These are phyloP conservation scores for Urochloa ruziziensis DNA, from an alignment of 176 grass and related monocot species.

Conservation along the genomic window DNA sequence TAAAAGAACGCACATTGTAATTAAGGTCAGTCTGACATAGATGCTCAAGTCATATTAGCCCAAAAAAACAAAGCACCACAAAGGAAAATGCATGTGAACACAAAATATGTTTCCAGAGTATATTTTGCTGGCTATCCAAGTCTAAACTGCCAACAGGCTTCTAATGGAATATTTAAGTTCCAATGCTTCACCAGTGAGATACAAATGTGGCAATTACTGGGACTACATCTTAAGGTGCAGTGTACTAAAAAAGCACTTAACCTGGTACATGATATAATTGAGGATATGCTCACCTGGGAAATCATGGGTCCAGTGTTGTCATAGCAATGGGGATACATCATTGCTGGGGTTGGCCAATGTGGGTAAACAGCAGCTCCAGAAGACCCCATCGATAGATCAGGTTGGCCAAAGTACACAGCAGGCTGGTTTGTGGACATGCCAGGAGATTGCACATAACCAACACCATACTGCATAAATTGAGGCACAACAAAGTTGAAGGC, in stretches of 20 bases:
- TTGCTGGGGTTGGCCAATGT: constrained; percentile 67
- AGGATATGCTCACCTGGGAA: constrained; percentile 57
- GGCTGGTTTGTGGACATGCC: constrained; percentile 70
- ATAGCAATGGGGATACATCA: constrained; percentile 91
- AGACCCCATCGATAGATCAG: constrained; percentile 55
- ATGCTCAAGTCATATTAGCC: not conserved
- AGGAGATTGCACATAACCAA: constrained; percentile 51
- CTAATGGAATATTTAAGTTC: not conserved
- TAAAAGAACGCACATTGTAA: not conserved
- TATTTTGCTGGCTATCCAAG: not conserved
- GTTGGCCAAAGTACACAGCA: constrained; percentile 53
- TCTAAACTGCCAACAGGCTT: not conserved
- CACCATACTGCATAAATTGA: constrained; percentile 63
- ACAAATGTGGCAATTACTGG: not conserved
- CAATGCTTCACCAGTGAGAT: not conserved
- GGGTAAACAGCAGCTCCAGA: constrained; percentile 60
- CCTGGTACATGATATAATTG: not conserved
- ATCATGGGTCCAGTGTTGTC: constrained; percentile 61
- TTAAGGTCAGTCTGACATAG: not conserved
- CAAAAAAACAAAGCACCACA: not conserved
- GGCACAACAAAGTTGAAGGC: constrained; percentile 52
- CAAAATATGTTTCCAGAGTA: not conserved
- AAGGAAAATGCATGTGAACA: not conserved
- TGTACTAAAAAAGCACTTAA: not conserved
- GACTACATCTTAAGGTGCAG: not conserved